A percentile compares a stretch with the other conserved stretches of the same genome.
Conservation (phyloP, 1,284 basidiomycete species). For the Trametes sp. region DNA sequence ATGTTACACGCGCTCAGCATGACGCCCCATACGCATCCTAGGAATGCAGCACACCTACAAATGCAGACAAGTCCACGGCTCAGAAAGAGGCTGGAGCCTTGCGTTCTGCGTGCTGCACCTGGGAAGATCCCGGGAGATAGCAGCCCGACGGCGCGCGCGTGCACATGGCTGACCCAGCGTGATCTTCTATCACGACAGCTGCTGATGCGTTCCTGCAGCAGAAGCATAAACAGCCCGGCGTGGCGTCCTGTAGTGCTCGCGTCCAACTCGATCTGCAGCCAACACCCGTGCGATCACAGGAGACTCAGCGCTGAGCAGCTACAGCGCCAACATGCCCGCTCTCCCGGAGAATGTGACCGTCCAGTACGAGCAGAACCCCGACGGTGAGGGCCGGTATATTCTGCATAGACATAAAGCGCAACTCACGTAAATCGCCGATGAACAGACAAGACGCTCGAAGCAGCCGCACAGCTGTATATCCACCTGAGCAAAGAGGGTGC, state of each 20-base stretch:
- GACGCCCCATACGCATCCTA: too few relatives aligned
- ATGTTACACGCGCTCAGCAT: too few relatives aligned
- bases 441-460: background rate
- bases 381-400: background rate
- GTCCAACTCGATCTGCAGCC: too few relatives aligned
- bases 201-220: background rate
- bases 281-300: too few relatives aligned
- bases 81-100: too few relatives aligned
- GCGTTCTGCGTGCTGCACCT: too few relatives aligned
- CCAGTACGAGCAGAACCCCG: background rate
- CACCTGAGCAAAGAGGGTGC: background rate
- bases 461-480: background rate
- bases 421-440: background rate
- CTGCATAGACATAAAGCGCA: background rate
- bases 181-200: background rate
- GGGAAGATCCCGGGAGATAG: background rate
- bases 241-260: background rate
- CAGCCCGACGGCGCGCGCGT: too few relatives aligned
- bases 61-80: too few relatives aligned
- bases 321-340: background rate
- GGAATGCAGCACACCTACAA: too few relatives aligned
- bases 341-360: background rate
- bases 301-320: too few relatives aligned
- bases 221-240: background rate
- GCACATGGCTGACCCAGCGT: background rate